Evolutionary conservation across 148 eudicot species (phyloP), one percentile per base, ranked within the genome.

Genomic region (Camellia sinensis): DNA sequence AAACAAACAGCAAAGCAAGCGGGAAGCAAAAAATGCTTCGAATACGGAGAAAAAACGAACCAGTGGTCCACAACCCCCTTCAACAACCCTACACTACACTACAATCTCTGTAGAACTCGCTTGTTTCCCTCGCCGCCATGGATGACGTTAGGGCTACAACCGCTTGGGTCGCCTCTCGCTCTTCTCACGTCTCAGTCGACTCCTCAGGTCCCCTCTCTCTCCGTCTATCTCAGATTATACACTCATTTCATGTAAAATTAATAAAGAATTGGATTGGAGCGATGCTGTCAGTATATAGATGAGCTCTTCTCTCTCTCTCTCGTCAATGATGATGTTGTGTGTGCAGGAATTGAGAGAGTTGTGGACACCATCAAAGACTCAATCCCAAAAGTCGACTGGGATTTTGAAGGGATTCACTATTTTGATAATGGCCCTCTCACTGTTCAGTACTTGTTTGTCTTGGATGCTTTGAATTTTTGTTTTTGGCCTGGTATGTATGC

Each of bases 351-450:
- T 65, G 94, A 93, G 93, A 90, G 88, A 66, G 92, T 87, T 6
- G 95, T 87, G 76, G 94, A 91, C 53, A 79, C 76, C 17, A 83
- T 92, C 45, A 85, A 88, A 59, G 90, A 87, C 77, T 85, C 92
- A 6, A 78, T 91, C 66, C 95, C 95, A 0, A 92, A 91, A 79
- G 90, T 94, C 53, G 87, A 89, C 79, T 93, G 95, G 98, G 89
- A 95, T 88, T 93, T 87, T 44, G 94, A 95, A 79, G 97, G 94
- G 79, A 91, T 93, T 80, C 98, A 94, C 73, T 94, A 90, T 77
- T 93, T 89, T 57, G 97, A 94, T 22, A 80, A 85, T 52, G 90
- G 90, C 9, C 91, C 89, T 17, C 88, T 91, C 66, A 85, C 93
- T 68, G 92, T 94, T 78, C 97, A 93, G 86, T 93, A 93, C 80